These are phyloP conservation scores for Linnemannia exigua DNA, from an alignment of 192 early-diverging fungal species.

Conservation along the genomic window DNA sequence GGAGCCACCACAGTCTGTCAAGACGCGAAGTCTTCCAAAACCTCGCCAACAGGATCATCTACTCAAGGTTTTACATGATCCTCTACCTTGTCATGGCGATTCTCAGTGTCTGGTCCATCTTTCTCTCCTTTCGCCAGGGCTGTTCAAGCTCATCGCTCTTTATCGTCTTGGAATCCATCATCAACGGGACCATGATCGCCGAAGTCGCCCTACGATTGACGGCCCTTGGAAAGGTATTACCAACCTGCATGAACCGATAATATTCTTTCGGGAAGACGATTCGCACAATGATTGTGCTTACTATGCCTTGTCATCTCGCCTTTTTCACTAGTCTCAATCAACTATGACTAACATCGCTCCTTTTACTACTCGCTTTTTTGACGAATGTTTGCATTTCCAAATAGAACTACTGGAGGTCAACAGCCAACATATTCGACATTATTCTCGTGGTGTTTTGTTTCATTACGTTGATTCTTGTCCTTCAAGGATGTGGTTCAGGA, in stretches of 20 bases:
- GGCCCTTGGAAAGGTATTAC: constrained; percentile 73
- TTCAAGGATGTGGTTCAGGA: constrained; percentile 74
- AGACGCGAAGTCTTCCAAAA: constrained; percentile 66
- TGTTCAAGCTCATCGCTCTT: constrained; percentile 71
- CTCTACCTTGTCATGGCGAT: constrained; percentile 66
- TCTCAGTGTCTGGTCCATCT: constrained; percentile 65
- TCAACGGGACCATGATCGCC: constrained; percentile 82
- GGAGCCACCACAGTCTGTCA: constrained; percentile 67
- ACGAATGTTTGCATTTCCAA: background rate
- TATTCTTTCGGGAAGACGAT: background rate
- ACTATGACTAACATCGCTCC: background rate
- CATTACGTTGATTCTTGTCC: constrained; percentile 75
- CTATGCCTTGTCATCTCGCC: background rate
- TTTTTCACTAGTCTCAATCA: background rate
- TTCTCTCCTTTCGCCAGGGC: constrained; percentile 57
- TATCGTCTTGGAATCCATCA: constrained; percentile 76
- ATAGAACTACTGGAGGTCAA: constrained; percentile 72
- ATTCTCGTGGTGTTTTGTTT: constrained; percentile 77
- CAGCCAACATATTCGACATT: constrained; percentile 83
- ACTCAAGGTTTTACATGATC: constrained; percentile 70
- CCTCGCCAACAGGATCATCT: constrained; percentile 71
- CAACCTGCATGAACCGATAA: background rate
- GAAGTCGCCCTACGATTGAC: constrained; percentile 77
- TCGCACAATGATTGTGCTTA: too few species aligned
- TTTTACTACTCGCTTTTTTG: background rate